Evolutionary conservation across 345 rosid species (phyloP), one percentile per base, ranked within the genome.

Genomic region (Angophora floribunda): DNA sequence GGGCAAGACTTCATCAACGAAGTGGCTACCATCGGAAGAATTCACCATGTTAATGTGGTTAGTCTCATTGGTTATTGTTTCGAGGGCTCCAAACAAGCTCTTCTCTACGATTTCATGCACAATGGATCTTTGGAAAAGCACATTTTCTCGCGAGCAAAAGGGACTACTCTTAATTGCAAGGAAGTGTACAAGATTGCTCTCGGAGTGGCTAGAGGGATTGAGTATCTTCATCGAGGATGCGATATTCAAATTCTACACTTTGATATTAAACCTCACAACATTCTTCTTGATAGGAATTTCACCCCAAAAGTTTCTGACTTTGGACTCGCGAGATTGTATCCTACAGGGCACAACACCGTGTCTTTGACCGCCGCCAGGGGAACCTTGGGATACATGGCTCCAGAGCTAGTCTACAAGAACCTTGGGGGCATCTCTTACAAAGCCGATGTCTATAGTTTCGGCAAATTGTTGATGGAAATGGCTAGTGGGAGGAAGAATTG

Each of bases 311-410:
- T 67, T 16, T 67, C 79, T 1, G 22, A 67, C 45, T 67, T 30
- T 67, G 45, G 79, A 3, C 44, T 67, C 0, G 45, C 45, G 0
- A 67, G 6, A 32, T 67, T 16, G 12, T 30, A 15, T 32, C 1
- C 79, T 6, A 0, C 45, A 0, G 0, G 32, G 6, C 2, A 32
- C 1, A 67, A 67, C 3, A n/a, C 22, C 0, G 22, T 67, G 1
- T 7, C 44, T 32, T 0, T 67, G 3, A 67, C 79, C 7, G 12
- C 45, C 0, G 45, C 45, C 0, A 67, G 79, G 16, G 79, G 45
- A 16, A 16, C 79, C 5, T 67, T 67, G 5, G 79, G 79, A 67
- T 67, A 30, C 79, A 67, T 67, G 79, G 41, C 79, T 67, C 79
- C 79, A 0, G 22, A 67, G 79, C 2, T 67, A 2, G 44, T 67